Evolutionary conservation across 2,329 filamentous ascomycete species (phyloP).

Genomic region (Trichoderma sp.): DNA sequence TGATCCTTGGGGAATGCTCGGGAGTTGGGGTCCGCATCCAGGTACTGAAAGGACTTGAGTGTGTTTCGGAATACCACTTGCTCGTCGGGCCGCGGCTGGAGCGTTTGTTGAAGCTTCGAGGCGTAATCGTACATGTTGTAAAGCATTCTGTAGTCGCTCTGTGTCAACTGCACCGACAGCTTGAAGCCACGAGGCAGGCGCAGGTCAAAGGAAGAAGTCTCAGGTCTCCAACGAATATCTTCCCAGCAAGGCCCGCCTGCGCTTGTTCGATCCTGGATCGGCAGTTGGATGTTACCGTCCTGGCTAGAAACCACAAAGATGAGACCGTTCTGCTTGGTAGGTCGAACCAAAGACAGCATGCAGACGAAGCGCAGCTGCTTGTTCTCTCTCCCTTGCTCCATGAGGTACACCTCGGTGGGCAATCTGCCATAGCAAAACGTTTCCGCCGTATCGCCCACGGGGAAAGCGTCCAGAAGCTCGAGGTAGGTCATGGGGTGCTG

Average conservation of each 20-base stretch:
- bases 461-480: constrained; percentile 65
- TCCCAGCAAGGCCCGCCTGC: constrained; percentile 74
- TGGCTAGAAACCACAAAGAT: constrained; percentile 77
- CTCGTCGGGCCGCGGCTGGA: constrained; percentile 69
- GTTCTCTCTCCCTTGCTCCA: constrained; percentile 67
- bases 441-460: constrained; percentile 69
- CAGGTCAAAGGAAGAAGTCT: constrained; percentile 63
- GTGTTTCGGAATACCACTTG: constrained; percentile 64
- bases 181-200: constrained; percentile 73
- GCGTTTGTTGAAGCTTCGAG: constrained; percentile 67
- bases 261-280: constrained; percentile 63
- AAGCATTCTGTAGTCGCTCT: constrained; percentile 73
- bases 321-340: constrained; percentile 65
- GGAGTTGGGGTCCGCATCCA: constrained; percentile 68
- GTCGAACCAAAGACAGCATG: constrained; percentile 71
- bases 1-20: constrained; percentile 74
- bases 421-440: constrained; percentile 79
- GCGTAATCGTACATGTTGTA: constrained; percentile 87
- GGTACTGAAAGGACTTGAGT: constrained; percentile 75
- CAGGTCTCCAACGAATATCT: constrained; percentile 75
- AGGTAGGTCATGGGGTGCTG: constrained; percentile 47
- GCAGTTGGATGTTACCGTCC: constrained; percentile 70
- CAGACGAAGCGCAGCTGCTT: constrained; percentile 69
- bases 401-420: constrained; percentile 69
- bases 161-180: constrained; percentile 66